A percentile compares a stretch with the other conserved stretches of the same genome.
Evolutionary conservation across 2,329 filamentous ascomycete species (phyloP).

Genomic region (Bretziella fagacearum): DNA sequence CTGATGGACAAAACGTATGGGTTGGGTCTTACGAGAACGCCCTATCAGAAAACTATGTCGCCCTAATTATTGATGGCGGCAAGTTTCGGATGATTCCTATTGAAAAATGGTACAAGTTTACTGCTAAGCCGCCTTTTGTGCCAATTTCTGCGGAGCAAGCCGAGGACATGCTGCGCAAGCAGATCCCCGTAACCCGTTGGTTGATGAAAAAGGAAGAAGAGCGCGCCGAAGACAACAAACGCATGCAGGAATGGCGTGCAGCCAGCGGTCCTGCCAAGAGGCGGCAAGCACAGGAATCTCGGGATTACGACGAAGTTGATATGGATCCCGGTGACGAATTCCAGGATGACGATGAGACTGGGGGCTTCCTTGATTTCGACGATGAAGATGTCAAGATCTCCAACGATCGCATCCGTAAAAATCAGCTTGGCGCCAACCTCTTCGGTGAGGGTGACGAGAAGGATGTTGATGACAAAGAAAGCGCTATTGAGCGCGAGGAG

Average conservation of each 20-base stretch:
- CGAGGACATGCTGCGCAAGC: constrained; percentile 67
- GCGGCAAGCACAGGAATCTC: constrained; percentile 10
- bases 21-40: constrained; percentile 80
- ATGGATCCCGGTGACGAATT: constrained; percentile 53
- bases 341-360: constrained; percentile 72
- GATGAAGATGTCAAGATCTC: constrained; percentile 65
- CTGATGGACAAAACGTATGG: constrained; percentile 89
- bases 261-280: constrained; percentile 11
- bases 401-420: constrained; percentile 55
- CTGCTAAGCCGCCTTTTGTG: constrained; percentile 61
- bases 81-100: constrained; percentile 75
- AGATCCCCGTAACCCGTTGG: constrained; percentile 63
- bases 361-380: constrained; percentile 57
- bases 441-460: constrained; percentile 56
- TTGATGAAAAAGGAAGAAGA: constrained; percentile 53
- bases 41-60: constrained; percentile 69
- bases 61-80: constrained; percentile 52
- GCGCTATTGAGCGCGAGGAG: constrained; percentile 51
- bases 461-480: constrained; percentile 56
- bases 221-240: constrained; percentile 32
- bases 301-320: constrained; percentile 52
- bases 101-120: constrained; percentile 91
- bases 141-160: constrained; percentile 68
- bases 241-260: constrained; percentile 35
- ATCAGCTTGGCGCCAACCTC: constrained; percentile 74